Conservation (phyloP, 225 moss, liverwort and hornwort genomes). For the Thuidium tamariscinum region DNA sequence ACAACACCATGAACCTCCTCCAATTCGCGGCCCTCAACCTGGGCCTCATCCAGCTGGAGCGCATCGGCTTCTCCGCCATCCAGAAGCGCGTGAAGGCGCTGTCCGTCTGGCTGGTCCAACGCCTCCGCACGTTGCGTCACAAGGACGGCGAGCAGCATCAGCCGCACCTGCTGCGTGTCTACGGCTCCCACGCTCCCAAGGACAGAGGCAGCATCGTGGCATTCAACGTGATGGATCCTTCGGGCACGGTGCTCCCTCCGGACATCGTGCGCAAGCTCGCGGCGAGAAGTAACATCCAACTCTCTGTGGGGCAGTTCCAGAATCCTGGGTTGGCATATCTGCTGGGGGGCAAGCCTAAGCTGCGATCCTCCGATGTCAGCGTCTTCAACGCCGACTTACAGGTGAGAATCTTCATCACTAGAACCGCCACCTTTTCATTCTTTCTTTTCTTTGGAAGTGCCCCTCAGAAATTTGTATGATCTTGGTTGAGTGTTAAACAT, state of each 20-base stretch:
- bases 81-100: constrained; percentile 57
- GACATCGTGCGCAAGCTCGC: constrained; percentile 55
- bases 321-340: constrained; percentile 48
- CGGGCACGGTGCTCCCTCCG: constrained; percentile 42
- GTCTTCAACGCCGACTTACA: constrained; percentile 17
- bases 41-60: constrained; percentile 57
- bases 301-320: constrained; percentile 40
- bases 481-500: not conserved
- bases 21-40: constrained; percentile 59
- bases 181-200: constrained; percentile 39
- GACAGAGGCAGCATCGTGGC: constrained; percentile 58
- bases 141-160: constrained; percentile 17
- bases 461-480: not conserved
- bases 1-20: constrained; percentile 50
- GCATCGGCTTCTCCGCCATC: constrained; percentile 50
- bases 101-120: constrained; percentile 49
- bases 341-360: constrained; percentile 4
- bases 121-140: constrained; percentile 37
- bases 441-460: not conserved
- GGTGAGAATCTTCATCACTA: not conserved
- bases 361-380: constrained; percentile 17
- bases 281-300: constrained; percentile 49
- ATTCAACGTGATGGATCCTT: constrained; percentile 64
- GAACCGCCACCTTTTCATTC: not conserved
- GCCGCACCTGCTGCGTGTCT: constrained; percentile 36